Evolutionary conservation across 768 basidiomycete species (phyloP), one percentile per base, ranked within the genome.

Genomic region (Rhodotorula taiwanensis): DNA sequence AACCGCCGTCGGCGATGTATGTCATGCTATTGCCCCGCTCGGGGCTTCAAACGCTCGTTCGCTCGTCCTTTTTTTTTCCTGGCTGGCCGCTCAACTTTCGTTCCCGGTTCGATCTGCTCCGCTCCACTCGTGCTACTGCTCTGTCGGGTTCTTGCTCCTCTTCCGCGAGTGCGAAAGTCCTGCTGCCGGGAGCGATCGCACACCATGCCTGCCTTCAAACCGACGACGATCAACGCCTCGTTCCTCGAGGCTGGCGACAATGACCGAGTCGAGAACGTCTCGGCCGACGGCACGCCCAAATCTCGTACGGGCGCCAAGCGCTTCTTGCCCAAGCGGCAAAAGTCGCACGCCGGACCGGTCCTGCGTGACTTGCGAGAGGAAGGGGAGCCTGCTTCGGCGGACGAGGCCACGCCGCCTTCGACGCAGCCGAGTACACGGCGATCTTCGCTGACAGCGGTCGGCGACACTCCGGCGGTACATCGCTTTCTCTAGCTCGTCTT

Each of bases 211-310:
- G 63, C 52, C 6, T 53, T 64, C 52, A 64, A 64, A 42, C 44
- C 52, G 2, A 64, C 63, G 2, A 55, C 57, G 15, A 64, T 64
- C 63, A 59, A 54, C 57, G 47, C 57, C 6, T 55, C 57, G 18
- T 54, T 64, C 63, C 58, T 64, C 58, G 63, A 64, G 41, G 50
- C n/a, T n/a, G n/a, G n/a, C n/a, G 39, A 64, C 52, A 57, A 64
- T 31, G 57, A 58, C 39, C 57, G 31, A 21, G 48, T 59, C 41
- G 63, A 64, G 27, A 7, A 59, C 42, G 57, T 20, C 16, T 41
- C 49, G 18, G 50, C n/a, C 21, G 34, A 15, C 16, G 18, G 18
- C 10, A 15, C 28, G 31, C 48, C 55, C n/a, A 50, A 43, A 39
- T 30, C 53, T 3, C 43, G 54, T n/a, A n/a, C n/a, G n/a, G n/a